Percentiles rank a stretch among this genome's conserved stretches.
phyloP scores from a whole-genome alignment of 176 grass and related monocot genomes.

The Dactylis glomerata region DNA sequence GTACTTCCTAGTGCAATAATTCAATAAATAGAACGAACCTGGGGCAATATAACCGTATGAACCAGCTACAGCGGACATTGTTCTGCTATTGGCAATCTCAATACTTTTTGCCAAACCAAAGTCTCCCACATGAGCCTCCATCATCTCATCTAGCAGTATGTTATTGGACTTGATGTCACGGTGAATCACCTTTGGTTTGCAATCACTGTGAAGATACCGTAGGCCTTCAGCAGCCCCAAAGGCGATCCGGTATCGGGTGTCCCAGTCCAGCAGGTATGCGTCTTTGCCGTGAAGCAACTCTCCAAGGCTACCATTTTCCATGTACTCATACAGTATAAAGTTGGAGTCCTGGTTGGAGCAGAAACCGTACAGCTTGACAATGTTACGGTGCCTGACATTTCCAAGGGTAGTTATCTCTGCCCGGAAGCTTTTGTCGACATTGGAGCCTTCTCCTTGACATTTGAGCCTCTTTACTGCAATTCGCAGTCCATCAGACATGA shows the following conservation, averaged over 20 bases:
- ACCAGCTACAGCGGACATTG: slow-evolving; percentile 89
- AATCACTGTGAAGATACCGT: slow-evolving; percentile 85
- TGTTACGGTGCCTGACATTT: slow-evolving; percentile 94
- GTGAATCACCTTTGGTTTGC: slow-evolving; percentile 86
- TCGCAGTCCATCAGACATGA: slow-evolving; percentile 59
- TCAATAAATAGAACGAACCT: slow-evolving; percentile 46
- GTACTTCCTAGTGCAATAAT: background rate
- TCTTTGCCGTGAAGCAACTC: slow-evolving; percentile 75
- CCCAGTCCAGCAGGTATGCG: slow-evolving; percentile 65
- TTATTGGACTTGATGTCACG: slow-evolving; percentile 99
- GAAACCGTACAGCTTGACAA: slow-evolving; percentile 93
- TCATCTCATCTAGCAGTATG: slow-evolving; percentile 81
- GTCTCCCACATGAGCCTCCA: slow-evolving; percentile 94
- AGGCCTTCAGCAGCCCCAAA: slow-evolving; percentile 85
- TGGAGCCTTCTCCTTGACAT: slow-evolving; percentile 73
- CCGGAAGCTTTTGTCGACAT: slow-evolving; percentile 79
- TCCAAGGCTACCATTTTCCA: slow-evolving; percentile 96
- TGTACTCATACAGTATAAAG: slow-evolving; percentile 92
- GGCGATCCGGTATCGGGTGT: slow-evolving; percentile 72
- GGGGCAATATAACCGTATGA: slow-evolving; percentile 95
- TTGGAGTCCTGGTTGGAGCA: slow-evolving; percentile 81
- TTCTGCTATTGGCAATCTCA: slow-evolving; percentile 75
- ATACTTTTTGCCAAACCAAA: slow-evolving; percentile 90
- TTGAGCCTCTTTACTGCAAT: slow-evolving; percentile 94
- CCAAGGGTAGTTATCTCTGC: slow-evolving; percentile 94